phyloP scores from a whole-genome alignment of 441 rosid species.

The Mallotus japonicus region DNA sequence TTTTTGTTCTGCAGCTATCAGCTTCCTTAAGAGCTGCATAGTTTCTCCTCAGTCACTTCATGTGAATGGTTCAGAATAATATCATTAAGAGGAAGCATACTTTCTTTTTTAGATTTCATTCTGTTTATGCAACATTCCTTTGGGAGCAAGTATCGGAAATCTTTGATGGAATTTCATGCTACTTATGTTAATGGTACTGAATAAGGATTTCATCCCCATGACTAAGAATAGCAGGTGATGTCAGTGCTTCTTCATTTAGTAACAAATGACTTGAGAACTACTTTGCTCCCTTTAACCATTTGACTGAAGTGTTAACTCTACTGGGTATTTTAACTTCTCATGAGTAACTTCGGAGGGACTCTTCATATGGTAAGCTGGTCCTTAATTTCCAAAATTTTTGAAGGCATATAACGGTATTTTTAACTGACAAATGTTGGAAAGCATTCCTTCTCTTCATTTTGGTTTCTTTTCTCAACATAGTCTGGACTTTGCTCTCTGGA shows the following conservation, averaged over 20 bases:
- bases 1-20: neutral
- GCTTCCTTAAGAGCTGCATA: neutral
- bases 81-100: neutral
- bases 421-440: neutral
- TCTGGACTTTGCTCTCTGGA: no score
- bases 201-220: slow-evolving; percentile 10
- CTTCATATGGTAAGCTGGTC: neutral
- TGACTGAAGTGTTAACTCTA: neutral
- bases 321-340: neutral
- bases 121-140: neutral
- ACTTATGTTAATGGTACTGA: neutral
- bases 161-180: neutral
- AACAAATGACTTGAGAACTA: neutral
- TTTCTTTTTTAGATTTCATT: no score
- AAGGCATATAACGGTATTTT: neutral
- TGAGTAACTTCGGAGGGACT: neutral
- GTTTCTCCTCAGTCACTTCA: neutral
- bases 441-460: neutral
- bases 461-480: neutral
- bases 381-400: neutral
- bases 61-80: neutral
- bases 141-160: neutral
- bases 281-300: neutral
- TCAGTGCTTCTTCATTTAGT: neutral
- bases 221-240: neutral